A percentile compares a stretch with the other conserved stretches of the same genome.
These are phyloP conservation scores for Berberis vulgaris DNA, from an alignment of 164 flowering plant genomes.

Conservation along the genomic window DNA sequence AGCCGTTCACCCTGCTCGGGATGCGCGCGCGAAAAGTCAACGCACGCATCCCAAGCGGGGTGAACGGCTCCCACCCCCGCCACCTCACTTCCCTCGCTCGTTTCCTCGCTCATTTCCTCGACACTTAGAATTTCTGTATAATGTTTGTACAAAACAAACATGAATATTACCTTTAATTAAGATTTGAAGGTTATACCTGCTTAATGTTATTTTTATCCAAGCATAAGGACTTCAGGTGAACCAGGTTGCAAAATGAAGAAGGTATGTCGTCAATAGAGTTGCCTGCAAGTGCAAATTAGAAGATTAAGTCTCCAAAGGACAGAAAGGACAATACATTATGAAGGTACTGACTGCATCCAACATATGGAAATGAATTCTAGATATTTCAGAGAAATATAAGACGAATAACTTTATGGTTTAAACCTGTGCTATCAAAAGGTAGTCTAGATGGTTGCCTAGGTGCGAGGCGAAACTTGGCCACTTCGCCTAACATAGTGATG, in stretches of 20 bases:
- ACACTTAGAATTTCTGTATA: too few species aligned
- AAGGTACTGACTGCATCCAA: not conserved
- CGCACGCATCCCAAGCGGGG: too few species aligned
- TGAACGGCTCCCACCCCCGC: too few species aligned
- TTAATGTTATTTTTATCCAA: slow-evolving; percentile 62
- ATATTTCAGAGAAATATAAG: not conserved
- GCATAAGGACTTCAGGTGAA: slow-evolving; percentile 76
- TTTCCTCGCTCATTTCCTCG: too few species aligned
- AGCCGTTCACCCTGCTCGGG: too few species aligned
- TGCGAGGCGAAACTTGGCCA: too few species aligned
- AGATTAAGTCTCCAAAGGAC: not conserved
- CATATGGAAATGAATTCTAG: not conserved
- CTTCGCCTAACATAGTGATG: too few species aligned
- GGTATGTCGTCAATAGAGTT: slow-evolving; percentile 82
- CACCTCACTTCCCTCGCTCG: too few species aligned
- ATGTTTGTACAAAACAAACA: too few species aligned
- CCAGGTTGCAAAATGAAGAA: slow-evolving; percentile 75
- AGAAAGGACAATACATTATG: not conserved
- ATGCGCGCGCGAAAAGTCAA: too few species aligned
- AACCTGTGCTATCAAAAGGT: too few species aligned
- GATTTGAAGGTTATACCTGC: slow-evolving; percentile 42
- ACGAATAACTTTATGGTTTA: not conserved
- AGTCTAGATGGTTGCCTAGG: too few species aligned
- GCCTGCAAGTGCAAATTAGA: slow-evolving; percentile 34
- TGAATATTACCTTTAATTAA: not conserved